Conservation (phyloP, 2,329 filamentous ascomycete species). For the Grosmannia clavigera region DNA sequence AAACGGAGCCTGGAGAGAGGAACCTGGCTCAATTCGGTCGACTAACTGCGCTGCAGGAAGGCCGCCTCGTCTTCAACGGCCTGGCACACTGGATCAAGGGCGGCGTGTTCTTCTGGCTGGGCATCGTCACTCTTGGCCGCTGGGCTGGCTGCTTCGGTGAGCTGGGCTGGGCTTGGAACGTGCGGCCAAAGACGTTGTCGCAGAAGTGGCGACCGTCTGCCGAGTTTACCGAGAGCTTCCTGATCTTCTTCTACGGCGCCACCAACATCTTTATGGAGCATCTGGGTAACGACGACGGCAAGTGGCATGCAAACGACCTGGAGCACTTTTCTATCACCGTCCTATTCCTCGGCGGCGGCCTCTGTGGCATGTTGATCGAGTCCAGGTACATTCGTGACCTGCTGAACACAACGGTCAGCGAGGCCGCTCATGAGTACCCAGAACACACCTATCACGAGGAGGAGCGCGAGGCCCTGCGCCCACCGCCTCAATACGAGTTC, state of each 20-base stretch:
- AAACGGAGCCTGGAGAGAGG: neutral
- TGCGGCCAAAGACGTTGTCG: conserved; percentile 48
- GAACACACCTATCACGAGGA: conserved; percentile 27
- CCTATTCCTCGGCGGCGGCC: conserved; percentile 83
- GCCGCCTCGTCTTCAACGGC: conserved; percentile 60
- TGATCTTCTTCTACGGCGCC: conserved; percentile 81
- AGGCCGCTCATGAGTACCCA: conserved; percentile 20
- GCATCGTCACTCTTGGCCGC: conserved; percentile 71
- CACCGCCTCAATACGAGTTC: conserved; percentile 56
- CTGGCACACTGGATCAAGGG: conserved; percentile 92
- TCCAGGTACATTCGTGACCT: conserved; percentile 56
- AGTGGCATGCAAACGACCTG: conserved; percentile 68
- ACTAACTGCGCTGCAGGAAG: conserved; percentile 38
- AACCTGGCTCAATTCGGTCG: neutral
- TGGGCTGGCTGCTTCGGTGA: conserved; percentile 87
- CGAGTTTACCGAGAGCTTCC: conserved; percentile 78
- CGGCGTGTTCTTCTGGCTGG: conserved; percentile 89
- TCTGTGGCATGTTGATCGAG: conserved; percentile 73
- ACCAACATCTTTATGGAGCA: conserved; percentile 93
- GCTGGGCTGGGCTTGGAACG: conserved; percentile 91
- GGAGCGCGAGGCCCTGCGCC: conserved; percentile 35
- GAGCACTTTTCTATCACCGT: conserved; percentile 90
- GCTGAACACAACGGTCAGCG: conserved; percentile 41
- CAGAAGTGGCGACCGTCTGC: conserved; percentile 62
- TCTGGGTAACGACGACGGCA: conserved; percentile 54